phyloP scores from a whole-genome alignment of 768 basidiomycete genomes.

The Asterophora lycoperdoides region DNA sequence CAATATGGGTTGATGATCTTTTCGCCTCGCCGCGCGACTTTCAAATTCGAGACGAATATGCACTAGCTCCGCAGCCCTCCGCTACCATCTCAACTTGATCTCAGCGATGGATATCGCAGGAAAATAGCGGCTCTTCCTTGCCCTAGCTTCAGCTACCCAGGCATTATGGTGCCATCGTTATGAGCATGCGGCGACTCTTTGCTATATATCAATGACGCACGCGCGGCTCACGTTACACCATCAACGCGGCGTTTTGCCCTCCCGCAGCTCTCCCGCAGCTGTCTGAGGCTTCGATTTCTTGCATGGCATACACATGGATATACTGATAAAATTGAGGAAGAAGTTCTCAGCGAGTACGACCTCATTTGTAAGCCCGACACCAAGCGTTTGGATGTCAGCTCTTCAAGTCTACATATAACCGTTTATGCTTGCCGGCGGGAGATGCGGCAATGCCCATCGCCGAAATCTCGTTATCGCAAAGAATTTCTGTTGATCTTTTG shows the following conservation, averaged over 20 bases:
- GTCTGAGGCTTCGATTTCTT: too few species aligned
- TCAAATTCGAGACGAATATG: neutral
- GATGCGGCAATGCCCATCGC: neutral
- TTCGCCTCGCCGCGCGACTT: neutral
- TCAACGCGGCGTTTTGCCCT: too few species aligned
- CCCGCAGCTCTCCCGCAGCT: too few species aligned
- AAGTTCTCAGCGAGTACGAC: neutral
- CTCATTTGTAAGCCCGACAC: neutral
- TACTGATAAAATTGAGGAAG: neutral
- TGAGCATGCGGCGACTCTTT: too few species aligned
- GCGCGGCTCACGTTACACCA: too few species aligned
- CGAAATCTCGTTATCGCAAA: neutral
- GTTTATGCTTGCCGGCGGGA: constrained; percentile 6
- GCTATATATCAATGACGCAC: too few species aligned
- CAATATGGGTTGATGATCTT: constrained; percentile 10
- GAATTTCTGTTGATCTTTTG: constrained; percentile 5
- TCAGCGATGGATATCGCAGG: too few species aligned
- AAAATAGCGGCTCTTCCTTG: too few species aligned
- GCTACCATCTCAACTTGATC: neutral
- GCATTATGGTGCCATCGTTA: too few species aligned
- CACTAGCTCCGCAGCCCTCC: neutral
- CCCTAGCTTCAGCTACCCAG: too few species aligned
- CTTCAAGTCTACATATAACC: constrained; percentile 1
- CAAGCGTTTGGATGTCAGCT: too few species aligned
- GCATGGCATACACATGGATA: neutral